Evolutionary conservation across 148 eudicot genomes (phyloP), one percentile per base, ranked within the genome.

Genomic region (Rhododendron mucronatum): DNA sequence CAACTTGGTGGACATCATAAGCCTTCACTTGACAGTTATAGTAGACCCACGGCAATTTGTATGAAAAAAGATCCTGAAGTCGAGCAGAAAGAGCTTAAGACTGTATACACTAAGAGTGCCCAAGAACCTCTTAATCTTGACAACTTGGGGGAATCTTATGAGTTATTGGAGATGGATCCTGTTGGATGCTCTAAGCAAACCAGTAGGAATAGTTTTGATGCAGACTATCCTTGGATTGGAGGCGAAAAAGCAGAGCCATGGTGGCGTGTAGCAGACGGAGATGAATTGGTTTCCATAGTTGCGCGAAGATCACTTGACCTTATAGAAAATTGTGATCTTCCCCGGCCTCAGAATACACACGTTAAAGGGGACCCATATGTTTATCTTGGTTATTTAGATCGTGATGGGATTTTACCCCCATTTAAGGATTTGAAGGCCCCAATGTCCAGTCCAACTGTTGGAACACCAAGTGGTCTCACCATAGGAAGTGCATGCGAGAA

Each of bases 291-390:
- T 80, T 92, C 94, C 4, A 91, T 95, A 35, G 99, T 95, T 82
- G 92, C 99, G 3, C 95, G 91, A 78, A 96, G 91, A 80, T 95
- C 98, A 23, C 91, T 91, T 86, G 91, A 89, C 77, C 89, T 88
- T 85, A 63, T 95, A 75, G 98, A 93, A 81, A 95, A 96, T 88
- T 96, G 98, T 77, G 99, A 96, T 88, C 95, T 95, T 80, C 98
- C 99, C 75, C 92, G 84, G 12, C 96, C 96, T 84, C 93, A 91
- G 74, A 93, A 84, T 79, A 75, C 85, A 73, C 76, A 80, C 86
- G 83, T 88, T 18, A 93, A 86, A 86, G 92, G 87, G 84, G 90
- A 89, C 47, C 50, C 85, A 3, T 81, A 57, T 86, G 86, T 81
- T 83, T 67, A 82, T 73, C 88, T 71, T 77, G 84, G 86, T 26